These are phyloP conservation scores for Fagopyrum homotropicum DNA, from an alignment of 148 eudicot species.

Conservation along the genomic window DNA sequence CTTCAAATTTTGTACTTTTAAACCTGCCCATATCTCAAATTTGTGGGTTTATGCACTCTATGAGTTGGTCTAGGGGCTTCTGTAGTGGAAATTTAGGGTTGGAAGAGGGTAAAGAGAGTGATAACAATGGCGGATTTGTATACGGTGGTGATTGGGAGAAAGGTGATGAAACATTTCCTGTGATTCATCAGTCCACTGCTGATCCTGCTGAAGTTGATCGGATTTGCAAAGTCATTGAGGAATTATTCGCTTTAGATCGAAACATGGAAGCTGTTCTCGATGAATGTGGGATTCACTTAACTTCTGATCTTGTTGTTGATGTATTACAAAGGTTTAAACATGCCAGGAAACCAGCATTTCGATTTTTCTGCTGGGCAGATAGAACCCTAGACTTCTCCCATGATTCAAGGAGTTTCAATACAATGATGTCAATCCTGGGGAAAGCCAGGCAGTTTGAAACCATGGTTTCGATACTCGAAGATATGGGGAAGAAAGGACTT, in stretches of 20 bases:
- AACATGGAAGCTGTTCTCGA: slow-evolving; percentile 93
- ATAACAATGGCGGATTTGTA: slow-evolving; percentile 18
- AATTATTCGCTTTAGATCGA: slow-evolving; percentile 71
- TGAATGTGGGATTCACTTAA: slow-evolving; percentile 54
- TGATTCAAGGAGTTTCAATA: slow-evolving; percentile 64
- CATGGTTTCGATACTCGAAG: slow-evolving; percentile 68
- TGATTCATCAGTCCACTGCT: slow-evolving; percentile 24
- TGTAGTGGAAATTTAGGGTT: slow-evolving; percentile 19
- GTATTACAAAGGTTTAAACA: slow-evolving; percentile 73
- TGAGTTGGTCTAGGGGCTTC: slow-evolving; percentile 28
- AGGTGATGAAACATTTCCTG: slow-evolving; percentile 17
- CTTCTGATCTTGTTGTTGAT: slow-evolving; percentile 58
- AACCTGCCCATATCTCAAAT: not conserved
- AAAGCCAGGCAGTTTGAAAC: slow-evolving; percentile 86
- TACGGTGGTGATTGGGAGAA: slow-evolving; percentile 20
- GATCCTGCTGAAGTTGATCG: slow-evolving; percentile 64
- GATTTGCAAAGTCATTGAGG: slow-evolving; percentile 71
- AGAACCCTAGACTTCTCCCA: slow-evolving; percentile 47
- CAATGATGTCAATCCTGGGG: slow-evolving; percentile 67
- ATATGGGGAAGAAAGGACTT: slow-evolving; percentile 72
- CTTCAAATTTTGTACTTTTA: not conserved
- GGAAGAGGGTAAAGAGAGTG: slow-evolving; percentile 15
- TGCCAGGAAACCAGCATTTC: slow-evolving; percentile 77
- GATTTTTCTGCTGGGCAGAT: slow-evolving; percentile 84
- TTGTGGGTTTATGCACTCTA: slow-evolving; percentile 11